Base-by-base conservation (phyloP, 306 rosid species). In the Lathyrus oleraceus region DNA sequence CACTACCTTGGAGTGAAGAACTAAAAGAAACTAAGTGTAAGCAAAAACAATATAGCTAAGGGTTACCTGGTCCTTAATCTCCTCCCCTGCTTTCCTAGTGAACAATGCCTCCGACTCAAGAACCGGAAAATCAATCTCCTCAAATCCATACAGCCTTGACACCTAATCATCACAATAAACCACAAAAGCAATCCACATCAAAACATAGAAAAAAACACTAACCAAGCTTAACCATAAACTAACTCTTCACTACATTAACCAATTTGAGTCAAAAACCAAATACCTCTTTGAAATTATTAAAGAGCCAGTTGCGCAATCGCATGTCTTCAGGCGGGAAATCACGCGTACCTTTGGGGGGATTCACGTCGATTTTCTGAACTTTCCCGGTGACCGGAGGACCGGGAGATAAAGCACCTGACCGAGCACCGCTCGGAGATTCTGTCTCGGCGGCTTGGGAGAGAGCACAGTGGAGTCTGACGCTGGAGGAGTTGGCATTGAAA, bases 41-140 rank as follows among this genome's bases (percentile, higher is more conserved):
- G 63, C 49, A 42, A 65, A 49, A 66, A 52, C 4, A 42, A 43
- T 19, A 40, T 30, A 70, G 65, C 51, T 6, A 54, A 67, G 63
- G n/a, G 58, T 39, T 63, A 91, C 99, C 92, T 94, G 97, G 63
- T 94, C 99, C 76, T 88, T 85, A 78, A 94, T 94, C 80, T 90
- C 98, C 83, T 94, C 99, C 32, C 99, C 96, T 0, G 99, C 96
- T 82, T 94, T 94, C 78, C 99, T 84, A 47, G 81, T 76, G 45
- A 73, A 94, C 86, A 90, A 78, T 36, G 99, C 92, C 84, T 94
- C 96, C 10, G 92, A 80, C 78, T 94, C 99, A 10, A 94, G 95
- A 68, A 90, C 97, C 20, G 97, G 99, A 79, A 83, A 90, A 84
- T 93, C 97, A 63, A 90, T 87, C 80, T 88, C 98, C 81, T 90